Conservation (phyloP, 1,284 basidiomycete species). For the Kalmanozyma brasiliensis region DNA sequence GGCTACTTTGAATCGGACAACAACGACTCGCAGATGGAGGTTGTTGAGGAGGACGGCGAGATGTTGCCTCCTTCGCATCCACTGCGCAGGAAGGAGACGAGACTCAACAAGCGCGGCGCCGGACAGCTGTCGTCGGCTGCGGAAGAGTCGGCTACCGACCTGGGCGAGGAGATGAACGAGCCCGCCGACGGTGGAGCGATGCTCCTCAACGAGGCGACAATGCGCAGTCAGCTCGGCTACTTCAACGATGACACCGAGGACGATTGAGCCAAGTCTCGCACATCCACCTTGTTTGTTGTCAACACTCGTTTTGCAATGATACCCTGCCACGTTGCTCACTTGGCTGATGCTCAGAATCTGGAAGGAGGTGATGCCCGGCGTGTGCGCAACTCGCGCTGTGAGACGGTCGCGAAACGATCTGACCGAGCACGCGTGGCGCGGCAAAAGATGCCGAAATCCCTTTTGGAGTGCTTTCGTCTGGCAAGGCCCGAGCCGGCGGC, state of each 20-base stretch:
- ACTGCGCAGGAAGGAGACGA: constrained; percentile 30
- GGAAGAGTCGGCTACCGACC: constrained; percentile 33
- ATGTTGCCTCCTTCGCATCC: constrained; percentile 42
- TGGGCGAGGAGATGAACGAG: constrained; percentile 43
- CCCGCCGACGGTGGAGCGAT: constrained; percentile 27
- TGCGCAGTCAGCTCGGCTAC: constrained; percentile 39
- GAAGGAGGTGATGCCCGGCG: too few relatives aligned
- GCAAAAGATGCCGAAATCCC: too few relatives aligned
- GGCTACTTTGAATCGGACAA: constrained; percentile 39
- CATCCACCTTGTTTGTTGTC: not conserved
- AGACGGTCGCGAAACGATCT: too few relatives aligned
- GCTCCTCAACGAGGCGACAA: constrained; percentile 15
- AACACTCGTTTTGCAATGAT: too few relatives aligned
- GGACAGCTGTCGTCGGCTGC: constrained; percentile 21
- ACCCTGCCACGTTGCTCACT: too few relatives aligned
- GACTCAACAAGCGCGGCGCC: constrained; percentile 33
- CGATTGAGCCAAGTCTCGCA: constrained; percentile 2
- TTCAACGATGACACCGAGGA: constrained; percentile 33
- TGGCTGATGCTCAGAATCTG: too few relatives aligned
- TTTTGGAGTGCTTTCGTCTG: too few relatives aligned
- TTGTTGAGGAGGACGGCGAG: constrained; percentile 42
- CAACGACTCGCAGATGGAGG: constrained; percentile 30
- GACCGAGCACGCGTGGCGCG: too few relatives aligned
- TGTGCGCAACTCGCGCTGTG: too few relatives aligned
- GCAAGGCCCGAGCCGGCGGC: not conserved